Evolutionary conservation across 495 filamentous ascomycete genomes (phyloP), one percentile per base, ranked within the genome.

Genomic region (Daldinia grandis): DNA sequence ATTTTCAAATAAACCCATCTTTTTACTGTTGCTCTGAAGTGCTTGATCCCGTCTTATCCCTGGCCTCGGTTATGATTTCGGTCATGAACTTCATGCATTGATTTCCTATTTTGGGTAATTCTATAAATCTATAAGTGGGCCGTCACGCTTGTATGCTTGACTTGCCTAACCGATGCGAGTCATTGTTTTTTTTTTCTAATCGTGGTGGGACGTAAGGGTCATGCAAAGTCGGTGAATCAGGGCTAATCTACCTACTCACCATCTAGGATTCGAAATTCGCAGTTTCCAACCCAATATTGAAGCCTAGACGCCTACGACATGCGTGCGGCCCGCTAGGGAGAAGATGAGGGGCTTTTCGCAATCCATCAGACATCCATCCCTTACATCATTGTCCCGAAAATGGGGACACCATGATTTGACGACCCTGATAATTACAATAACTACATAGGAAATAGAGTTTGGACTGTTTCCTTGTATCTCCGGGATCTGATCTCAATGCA

Each of bases 281-380:
- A 30, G 58, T 1, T 61, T 27, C 27, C 21, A 50, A 68, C 65
- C 70, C 61, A 53, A 47, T 17, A 17, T 27, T 19, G 42, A 44
- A 65, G 61, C 54, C 62, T n/a, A 64, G 65, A 65, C 56, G 15
- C 14, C 49, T 68, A 35, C 70, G 65, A 65, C 65, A 65, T 61
- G 61, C 70, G 35, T 42, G 65, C 70, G 64, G 65, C 47, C 65
- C 56, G 70, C 70, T 65, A 62, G 70, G 70, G 57, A 73, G 50
- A 38, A 68, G 38, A 68, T 47, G 65, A 62, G 61, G 64, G 56
- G 56, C 50, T 24, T 54, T 53, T 51, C 24, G 49, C 49, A 53
- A 30, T 14, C 24, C 50, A 19, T 19, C 64, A 31, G 24, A 38
- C 44, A 47, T 30, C 5, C 27, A 56, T 62, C 70, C 70, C 64